These are phyloP conservation scores for Endocalyx cinctus DNA, from an alignment of 2,329 filamentous ascomycete species.

Conservation along the genomic window DNA sequence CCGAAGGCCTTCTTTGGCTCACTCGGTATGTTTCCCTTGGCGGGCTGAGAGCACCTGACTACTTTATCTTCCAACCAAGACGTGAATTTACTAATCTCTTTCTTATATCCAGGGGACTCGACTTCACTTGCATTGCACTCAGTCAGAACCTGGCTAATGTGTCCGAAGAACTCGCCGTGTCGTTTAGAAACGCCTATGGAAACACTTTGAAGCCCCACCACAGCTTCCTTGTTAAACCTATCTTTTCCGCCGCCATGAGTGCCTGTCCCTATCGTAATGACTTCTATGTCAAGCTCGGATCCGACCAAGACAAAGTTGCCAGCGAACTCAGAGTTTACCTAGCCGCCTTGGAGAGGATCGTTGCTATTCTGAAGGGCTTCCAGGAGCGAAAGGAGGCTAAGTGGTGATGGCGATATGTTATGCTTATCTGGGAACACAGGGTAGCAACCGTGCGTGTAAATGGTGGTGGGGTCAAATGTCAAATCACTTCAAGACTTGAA, in stretches of 20 bases:
- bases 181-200: constrained; percentile 82
- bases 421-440: too few species aligned
- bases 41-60: too few species aligned
- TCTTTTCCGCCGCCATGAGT: constrained; percentile 90
- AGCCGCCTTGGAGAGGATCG: constrained; percentile 68
- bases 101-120: constrained; percentile 66
- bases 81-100: too few species aligned
- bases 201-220: constrained; percentile 89
- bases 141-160: constrained; percentile 67
- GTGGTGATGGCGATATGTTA: constrained; percentile 47
- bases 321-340: constrained; percentile 68
- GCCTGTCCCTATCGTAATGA: constrained; percentile 90
- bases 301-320: constrained; percentile 58
- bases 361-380: constrained; percentile 67
- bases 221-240: constrained; percentile 80
- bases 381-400: constrained; percentile 52
- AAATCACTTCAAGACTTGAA: too few species aligned
- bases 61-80: too few species aligned
- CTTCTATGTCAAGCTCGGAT: constrained; percentile 85
- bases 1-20: constrained; percentile 89
- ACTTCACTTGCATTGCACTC: constrained; percentile 87
- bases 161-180: constrained; percentile 71
- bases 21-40: constrained; percentile 59
- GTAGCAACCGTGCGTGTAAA: too few species aligned
- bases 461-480: too few species aligned